A percentile compares a stretch with the other conserved stretches of the same genome.
phyloP scores from a whole-genome alignment of 2,329 filamentous ascomycete species.

The Beauveria varroae region DNA sequence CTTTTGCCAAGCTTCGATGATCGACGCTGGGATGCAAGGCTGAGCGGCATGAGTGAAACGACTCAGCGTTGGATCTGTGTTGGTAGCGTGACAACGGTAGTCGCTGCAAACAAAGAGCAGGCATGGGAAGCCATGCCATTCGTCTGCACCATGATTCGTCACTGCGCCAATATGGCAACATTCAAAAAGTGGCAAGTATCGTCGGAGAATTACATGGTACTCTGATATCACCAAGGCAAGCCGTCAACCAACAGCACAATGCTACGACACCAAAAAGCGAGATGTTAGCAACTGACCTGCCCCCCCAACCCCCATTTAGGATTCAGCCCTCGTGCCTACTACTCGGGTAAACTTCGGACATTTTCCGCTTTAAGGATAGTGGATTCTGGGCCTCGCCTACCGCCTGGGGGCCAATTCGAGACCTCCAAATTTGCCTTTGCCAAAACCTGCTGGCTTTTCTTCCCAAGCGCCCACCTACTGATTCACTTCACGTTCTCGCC shows the following conservation, averaged over 20 bases:
- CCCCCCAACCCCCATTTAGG: constrained; percentile 19
- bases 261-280: not conserved
- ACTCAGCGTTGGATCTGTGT: not conserved
- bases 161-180: not conserved
- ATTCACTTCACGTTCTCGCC: constrained; percentile 9
- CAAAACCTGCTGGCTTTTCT: constrained; percentile 27
- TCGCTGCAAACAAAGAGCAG: not conserved
- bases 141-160: too few species aligned
- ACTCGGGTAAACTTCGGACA: constrained; percentile 25
- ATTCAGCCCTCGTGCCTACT: constrained; percentile 26
- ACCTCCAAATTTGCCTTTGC: constrained; percentile 26
- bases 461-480: constrained; percentile 12
- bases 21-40: not conserved
- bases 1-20: not conserved
- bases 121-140: not conserved
- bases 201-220: not conserved
- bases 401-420: constrained; percentile 10
- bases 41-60: not conserved
- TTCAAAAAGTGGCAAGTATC: not conserved
- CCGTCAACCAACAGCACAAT: not conserved
- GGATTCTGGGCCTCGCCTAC: constrained; percentile 8
- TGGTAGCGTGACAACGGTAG: not conserved
- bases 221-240: not conserved
- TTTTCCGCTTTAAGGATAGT: constrained; percentile 13
- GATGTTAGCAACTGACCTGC: not conserved